phyloP scores from a whole-genome alignment of 257 asterid genomes.

The Nicotiana tomentosiformis region DNA sequence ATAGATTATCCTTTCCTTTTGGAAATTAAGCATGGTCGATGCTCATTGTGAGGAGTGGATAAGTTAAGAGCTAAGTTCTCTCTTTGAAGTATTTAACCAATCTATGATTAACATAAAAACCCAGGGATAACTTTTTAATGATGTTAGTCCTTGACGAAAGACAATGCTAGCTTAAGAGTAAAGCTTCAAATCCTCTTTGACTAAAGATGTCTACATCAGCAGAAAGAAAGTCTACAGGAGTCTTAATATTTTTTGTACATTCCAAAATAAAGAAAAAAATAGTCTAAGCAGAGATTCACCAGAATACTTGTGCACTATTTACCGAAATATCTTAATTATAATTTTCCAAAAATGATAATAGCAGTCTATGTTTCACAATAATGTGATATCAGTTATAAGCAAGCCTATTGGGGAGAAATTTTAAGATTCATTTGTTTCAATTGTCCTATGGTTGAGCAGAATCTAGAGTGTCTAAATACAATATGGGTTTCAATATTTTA shows the following conservation, averaged over 20 bases:
- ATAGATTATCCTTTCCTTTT: neutral
- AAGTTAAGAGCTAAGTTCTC: neutral
- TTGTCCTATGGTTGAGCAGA: neutral
- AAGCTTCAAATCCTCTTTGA: constrained; percentile 1
- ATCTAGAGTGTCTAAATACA: neutral
- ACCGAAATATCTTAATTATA: neutral
- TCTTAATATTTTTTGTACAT: neutral
- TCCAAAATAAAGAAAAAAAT: neutral
- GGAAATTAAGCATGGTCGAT: neutral
- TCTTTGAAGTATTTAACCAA: neutral
- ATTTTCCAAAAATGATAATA: neutral
- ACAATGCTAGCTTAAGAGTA: neutral
- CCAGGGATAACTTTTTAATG: neutral
- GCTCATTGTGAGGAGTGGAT: neutral
- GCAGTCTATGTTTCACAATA: constrained; percentile 1
- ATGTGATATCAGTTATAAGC: neutral
- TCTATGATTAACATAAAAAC: neutral
- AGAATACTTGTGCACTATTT: neutral
- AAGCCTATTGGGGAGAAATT: neutral
- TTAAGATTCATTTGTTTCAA: neutral
- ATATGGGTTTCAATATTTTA: neutral
- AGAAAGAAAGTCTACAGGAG: neutral
- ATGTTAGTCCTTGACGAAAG: neutral
- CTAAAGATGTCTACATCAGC: neutral
- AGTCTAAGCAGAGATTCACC: neutral